phyloP scores from a whole-genome alignment of 345 rosid species.

The Gossypium bickii region DNA sequence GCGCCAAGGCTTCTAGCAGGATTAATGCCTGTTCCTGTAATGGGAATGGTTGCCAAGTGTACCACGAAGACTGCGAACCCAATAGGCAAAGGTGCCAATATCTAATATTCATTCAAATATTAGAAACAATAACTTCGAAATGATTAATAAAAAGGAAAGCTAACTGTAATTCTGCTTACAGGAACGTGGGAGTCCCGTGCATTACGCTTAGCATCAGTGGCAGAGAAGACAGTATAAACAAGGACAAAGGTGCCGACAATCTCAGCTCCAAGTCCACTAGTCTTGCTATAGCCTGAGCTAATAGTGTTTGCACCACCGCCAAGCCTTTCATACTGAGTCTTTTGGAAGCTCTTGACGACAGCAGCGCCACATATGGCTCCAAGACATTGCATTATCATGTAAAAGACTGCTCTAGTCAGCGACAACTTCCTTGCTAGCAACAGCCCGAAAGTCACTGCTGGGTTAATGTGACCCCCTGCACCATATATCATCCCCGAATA shows the following conservation, averaged over 20 bases:
- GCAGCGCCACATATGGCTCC: constrained; percentile 49
- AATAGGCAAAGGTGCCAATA: constrained; percentile 46
- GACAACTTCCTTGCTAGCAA: constrained; percentile 47
- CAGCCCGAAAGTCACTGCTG: constrained; percentile 42
- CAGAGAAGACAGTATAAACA: constrained; percentile 46
- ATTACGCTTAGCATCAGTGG: constrained; percentile 48
- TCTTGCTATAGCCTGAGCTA: constrained; percentile 30
- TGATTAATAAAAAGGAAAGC: background rate
- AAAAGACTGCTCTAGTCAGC: constrained; percentile 38
- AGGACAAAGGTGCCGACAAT: constrained; percentile 40
- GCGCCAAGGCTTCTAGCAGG: constrained; percentile 55
- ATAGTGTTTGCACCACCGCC: constrained; percentile 40
- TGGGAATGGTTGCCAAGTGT: constrained; percentile 49
- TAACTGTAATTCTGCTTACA: background rate
- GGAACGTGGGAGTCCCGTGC: constrained; percentile 12
- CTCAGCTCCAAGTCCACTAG: constrained; percentile 42
- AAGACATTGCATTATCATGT: constrained; percentile 47
- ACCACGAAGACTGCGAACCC: constrained; percentile 55
- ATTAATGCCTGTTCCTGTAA: constrained; percentile 49
- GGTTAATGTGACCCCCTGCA: constrained; percentile 45
- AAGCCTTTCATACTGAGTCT: constrained; percentile 7
- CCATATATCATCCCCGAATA: background rate
- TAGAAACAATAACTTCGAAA: constrained; percentile 1
- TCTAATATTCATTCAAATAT: constrained; percentile 37
- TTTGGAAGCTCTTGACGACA: constrained; percentile 39